phyloP scores from a whole-genome alignment of 495 filamentous ascomycete species.

The Neurospora sp. region DNA sequence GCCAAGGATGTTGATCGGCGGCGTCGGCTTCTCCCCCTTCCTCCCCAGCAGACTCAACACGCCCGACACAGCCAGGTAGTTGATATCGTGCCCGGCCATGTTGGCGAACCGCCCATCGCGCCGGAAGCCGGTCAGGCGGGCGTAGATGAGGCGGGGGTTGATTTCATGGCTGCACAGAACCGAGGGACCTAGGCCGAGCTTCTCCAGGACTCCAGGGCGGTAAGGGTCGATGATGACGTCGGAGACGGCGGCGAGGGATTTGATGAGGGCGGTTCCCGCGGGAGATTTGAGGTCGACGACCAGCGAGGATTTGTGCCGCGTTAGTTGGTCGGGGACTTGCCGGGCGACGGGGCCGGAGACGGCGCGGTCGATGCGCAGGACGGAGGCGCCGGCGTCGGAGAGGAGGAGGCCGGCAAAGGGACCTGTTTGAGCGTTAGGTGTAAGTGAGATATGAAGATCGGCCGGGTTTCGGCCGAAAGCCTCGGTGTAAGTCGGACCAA shows the following conservation, averaged over 20 bases:
- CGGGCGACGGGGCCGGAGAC: slow-evolving; percentile 17
- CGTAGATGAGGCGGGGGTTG: slow-evolving; percentile 75
- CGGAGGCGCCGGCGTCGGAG: slow-evolving; percentile 76
- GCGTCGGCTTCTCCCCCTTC: slow-evolving; percentile 54
- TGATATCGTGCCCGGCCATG: slow-evolving; percentile 98
- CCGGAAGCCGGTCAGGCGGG: slow-evolving; percentile 79
- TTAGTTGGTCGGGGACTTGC: slow-evolving; percentile 57
- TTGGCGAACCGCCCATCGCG: slow-evolving; percentile 70
- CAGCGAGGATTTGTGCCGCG: slow-evolving; percentile 69
- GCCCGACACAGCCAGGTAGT: slow-evolving; percentile 85
- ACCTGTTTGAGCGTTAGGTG: slow-evolving; percentile 34
- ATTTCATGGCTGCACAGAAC: slow-evolving; percentile 35
- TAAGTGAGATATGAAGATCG: neutral
- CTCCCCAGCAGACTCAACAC: slow-evolving; percentile 68
- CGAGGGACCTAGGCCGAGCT: slow-evolving; percentile 62
- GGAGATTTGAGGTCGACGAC: slow-evolving; percentile 64
- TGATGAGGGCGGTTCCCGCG: slow-evolving; percentile 51
- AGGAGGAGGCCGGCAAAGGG: slow-evolving; percentile 86
- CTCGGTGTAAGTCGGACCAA: neutral
- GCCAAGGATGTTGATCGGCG: slow-evolving; percentile 74
- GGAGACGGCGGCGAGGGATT: slow-evolving; percentile 47
- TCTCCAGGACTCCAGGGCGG: slow-evolving; percentile 82
- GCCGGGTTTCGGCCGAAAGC: neutral
- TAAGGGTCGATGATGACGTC: slow-evolving; percentile 90
- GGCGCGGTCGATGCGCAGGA: slow-evolving; percentile 77